Evolutionary conservation across 2,329 filamentous ascomycete genomes (phyloP).

Genomic region (Remersonia thermophila): DNA sequence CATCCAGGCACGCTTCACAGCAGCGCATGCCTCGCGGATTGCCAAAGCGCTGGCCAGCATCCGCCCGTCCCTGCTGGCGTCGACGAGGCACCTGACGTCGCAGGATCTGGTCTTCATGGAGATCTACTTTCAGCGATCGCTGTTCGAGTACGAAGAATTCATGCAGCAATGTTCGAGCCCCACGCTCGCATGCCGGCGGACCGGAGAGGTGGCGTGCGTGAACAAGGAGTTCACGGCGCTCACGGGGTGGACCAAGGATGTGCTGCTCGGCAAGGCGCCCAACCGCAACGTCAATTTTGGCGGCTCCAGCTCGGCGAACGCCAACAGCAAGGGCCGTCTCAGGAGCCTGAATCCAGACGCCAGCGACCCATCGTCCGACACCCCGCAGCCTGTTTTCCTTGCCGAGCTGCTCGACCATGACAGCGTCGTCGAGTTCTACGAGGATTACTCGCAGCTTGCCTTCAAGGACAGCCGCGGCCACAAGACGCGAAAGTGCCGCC

Average conservation of each 20-base stretch:
- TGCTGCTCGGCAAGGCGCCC: slow-evolving; percentile 73
- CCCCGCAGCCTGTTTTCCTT: slow-evolving; percentile 70
- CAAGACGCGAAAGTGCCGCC: slow-evolving; percentile 69
- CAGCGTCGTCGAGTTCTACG: slow-evolving; percentile 86
- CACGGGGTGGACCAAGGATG: slow-evolving; percentile 85
- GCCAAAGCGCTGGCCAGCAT: slow-evolving; percentile 81
- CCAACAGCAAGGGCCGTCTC: slow-evolving; percentile 29
- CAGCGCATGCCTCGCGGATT: slow-evolving; percentile 67
- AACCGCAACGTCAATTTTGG: slow-evolving; percentile 80
- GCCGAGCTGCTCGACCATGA: slow-evolving; percentile 90
- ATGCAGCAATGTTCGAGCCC: slow-evolving; percentile 81
- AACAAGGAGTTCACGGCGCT: slow-evolving; percentile 96
- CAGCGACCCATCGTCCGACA: slow-evolving; percentile 23
- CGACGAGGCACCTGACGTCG: slow-evolving; percentile 74
- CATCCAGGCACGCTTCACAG: slow-evolving; percentile 64
- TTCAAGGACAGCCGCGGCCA: slow-evolving; percentile 84
- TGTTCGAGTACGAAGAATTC: slow-evolving; percentile 89
- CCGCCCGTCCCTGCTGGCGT: slow-evolving; percentile 84
- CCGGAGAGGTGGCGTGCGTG: slow-evolving; percentile 86
- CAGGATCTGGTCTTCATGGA: slow-evolving; percentile 96
- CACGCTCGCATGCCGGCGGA: slow-evolving; percentile 81
- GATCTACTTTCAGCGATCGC: slow-evolving; percentile 84
- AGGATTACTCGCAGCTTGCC: slow-evolving; percentile 84
- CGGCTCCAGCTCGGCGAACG: slow-evolving; percentile 32
- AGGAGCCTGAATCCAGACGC: slow-evolving; percentile 31